A percentile compares a stretch with the other conserved stretches of the same genome.
phyloP scores from a whole-genome alignment of 352 stramenopile species.

The Phytophthora cajani region DNA sequence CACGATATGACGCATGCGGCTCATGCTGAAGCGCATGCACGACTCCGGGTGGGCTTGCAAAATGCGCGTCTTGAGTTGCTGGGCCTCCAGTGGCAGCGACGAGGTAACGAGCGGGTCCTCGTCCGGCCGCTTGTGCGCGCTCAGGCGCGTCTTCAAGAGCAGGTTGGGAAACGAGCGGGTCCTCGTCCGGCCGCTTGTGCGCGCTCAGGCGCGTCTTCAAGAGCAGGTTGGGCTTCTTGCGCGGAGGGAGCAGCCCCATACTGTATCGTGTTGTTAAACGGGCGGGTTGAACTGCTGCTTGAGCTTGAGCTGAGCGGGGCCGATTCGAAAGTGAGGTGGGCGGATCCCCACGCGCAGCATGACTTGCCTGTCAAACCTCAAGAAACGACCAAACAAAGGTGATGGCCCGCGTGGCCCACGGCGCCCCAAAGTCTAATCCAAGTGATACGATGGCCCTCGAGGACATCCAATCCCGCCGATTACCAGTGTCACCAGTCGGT shows the following conservation, averaged over 20 bases:
- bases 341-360: neutral
- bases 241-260: slow-evolving; percentile 35
- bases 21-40: slow-evolving; percentile 67
- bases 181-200: slow-evolving; percentile 14
- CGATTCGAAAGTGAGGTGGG: slow-evolving; percentile 25
- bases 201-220: slow-evolving; percentile 23
- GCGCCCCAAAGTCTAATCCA: too few species aligned
- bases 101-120: slow-evolving; percentile 9
- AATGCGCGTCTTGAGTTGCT: slow-evolving; percentile 69
- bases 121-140: slow-evolving; percentile 10
- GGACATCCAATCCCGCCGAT: neutral
- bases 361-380: slow-evolving; percentile 11
- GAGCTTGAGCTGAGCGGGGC: slow-evolving; percentile 7
- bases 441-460: neutral
- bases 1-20: slow-evolving; percentile 64
- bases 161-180: slow-evolving; percentile 4
- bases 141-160: slow-evolving; percentile 25
- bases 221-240: slow-evolving; percentile 27
- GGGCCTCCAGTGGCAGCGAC: slow-evolving; percentile 46
- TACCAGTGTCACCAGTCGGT: neutral
- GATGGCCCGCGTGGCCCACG: too few species aligned
- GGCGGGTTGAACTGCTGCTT: too few species aligned
- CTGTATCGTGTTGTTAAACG: too few species aligned
- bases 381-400: slow-evolving; percentile 5
- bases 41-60: slow-evolving; percentile 48